Base-by-base conservation (phyloP, 768 basidiomycete species). In the Mycena sanguinolenta region DNA sequence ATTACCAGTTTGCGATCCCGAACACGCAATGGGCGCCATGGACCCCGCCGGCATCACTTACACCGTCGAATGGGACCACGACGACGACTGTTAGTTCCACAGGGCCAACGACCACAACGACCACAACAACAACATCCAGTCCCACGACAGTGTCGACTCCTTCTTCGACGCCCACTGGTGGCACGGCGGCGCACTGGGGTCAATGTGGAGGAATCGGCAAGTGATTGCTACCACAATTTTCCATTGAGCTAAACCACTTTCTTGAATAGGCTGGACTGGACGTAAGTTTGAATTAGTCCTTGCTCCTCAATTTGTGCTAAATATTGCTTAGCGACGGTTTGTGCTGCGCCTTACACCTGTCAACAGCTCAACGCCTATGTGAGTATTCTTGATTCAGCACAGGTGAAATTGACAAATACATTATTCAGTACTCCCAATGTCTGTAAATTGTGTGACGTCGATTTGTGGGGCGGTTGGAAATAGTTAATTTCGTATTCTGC, bases 1-100 rank as follows among this genome's bases (percentile, higher is more conserved):
- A 62, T 25, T 73, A 73, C 27, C 12, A 23, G 28, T 73, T 73
- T 57, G 52, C 64, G 14, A 49, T 82, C 76, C 77, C 72, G 4
- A 73, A 73, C 55, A n/a, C 67, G 28, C 63, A 69, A 53, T 73
- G 72, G 72, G 72, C 72, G 14, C 72, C 72, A 9, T 73, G 72
- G 72, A 69, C 58, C 7, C 58, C 63, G 19, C 71, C 71, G 7
- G 30, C 71, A 2, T 34, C 46, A 13, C 49, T 62, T 2, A 54
- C 60, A 6, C 52, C 50, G 5, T 50, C 65, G 9, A 63, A 44
- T 25, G 68, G 68, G 32, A 54, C 60, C 10, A 49, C 67, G 1
- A 42, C 62, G 9, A 42, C 70, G 30, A 71, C 65, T 30, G 58
- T 39, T 36, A 62, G 52, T 19, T 39, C 39, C 9, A 52, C 55